Base-by-base conservation (phyloP, 2,329 filamentous ascomycete genomes). In the Paracoccidioides brasiliensis region DNA sequence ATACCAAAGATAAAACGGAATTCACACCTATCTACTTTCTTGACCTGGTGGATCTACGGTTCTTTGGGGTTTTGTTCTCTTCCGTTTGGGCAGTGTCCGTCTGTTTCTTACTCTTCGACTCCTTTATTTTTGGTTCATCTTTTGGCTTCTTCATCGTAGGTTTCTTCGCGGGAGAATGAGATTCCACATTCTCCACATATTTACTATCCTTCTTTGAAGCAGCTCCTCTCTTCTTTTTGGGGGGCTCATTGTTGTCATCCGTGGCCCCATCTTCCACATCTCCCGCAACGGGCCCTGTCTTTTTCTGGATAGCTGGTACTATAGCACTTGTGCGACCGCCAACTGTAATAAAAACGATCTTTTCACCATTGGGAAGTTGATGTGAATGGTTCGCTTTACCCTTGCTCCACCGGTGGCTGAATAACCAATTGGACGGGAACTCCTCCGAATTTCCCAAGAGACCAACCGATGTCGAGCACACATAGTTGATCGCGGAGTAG, bases 281-380 rank as follows among this genome's bases (percentile, higher is more conserved):
- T 4, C 76, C 79, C 15, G 78, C 75, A 14, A 82, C 79, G 37
- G 76, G 72, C 1, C 77, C 80, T 2, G 80, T 83, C 76, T 95
- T 95, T 75, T 90, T 95, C 74, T 97, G 93, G 33, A 93, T 73
- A 10, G 78, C 82, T 0, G 90, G 90, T 0, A 94, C 89, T 53
- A 91, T 85, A 50, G 90, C 95, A 65, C 88, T 95, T 3, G 93
- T 97, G 48, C 93, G 78, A 1, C 91, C 90, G 0, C 91, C 91
- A 0, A 97, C 91, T 0, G 86, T 96, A 51, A 97, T 72, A 65
- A 91, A 93, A 0, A 83, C 82, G 48, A 97, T 84, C 70, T 86
- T 90, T 60, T 90, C 85, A 0, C 93, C 93, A 60, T 82, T 94
- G 0, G 91, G 91, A 33, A 97, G 72, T 51, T 78, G 79, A 4